A percentile compares a stretch with the other conserved stretches of the same genome.
Evolutionary conservation across 2,329 filamentous ascomycete species (phyloP).

Genomic region (Ascocoryne sarcoides): DNA sequence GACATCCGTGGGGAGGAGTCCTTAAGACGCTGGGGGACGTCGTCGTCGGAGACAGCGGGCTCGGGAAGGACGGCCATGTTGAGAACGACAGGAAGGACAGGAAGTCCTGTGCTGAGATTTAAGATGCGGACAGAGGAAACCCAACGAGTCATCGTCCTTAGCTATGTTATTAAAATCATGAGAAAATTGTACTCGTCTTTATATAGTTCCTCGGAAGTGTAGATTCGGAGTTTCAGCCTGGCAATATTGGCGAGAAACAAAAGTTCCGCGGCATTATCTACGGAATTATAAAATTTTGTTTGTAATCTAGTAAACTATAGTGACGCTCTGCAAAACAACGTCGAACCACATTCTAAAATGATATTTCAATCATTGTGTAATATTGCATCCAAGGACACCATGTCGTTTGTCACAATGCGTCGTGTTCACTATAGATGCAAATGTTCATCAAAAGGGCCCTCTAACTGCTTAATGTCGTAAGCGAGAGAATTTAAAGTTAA

Average conservation of each 20-base stretch:
- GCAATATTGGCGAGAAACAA: slow-evolving; percentile 19
- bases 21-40: slow-evolving; percentile 3
- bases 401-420: no score
- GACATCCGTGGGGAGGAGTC: slow-evolving; percentile 4
- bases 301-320: no score
- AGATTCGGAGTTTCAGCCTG: slow-evolving; percentile 19
- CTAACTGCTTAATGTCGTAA: no score
- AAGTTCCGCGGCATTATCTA: slow-evolving; percentile 23
- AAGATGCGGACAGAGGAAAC: slow-evolving; percentile 1
- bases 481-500: no score
- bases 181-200: slow-evolving; percentile 13
- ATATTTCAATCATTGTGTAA: no score
- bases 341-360: no score
- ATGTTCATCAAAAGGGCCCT: no score
- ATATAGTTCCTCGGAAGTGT: slow-evolving; percentile 20
- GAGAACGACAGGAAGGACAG: slow-evolving; percentile 2
- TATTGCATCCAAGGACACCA: no score
- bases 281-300: slow-evolving; percentile 16
- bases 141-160: slow-evolving; percentile 2
- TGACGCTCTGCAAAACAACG: no score
- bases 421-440: no score
- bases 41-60: slow-evolving; percentile 4
- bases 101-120: slow-evolving; percentile 1
- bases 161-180: slow-evolving; percentile 11
- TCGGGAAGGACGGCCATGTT: slow-evolving; percentile 4